These are phyloP conservation scores for Xylaria bambusicola DNA, from an alignment of 495 filamentous ascomycete genomes.

Conservation along the genomic window DNA sequence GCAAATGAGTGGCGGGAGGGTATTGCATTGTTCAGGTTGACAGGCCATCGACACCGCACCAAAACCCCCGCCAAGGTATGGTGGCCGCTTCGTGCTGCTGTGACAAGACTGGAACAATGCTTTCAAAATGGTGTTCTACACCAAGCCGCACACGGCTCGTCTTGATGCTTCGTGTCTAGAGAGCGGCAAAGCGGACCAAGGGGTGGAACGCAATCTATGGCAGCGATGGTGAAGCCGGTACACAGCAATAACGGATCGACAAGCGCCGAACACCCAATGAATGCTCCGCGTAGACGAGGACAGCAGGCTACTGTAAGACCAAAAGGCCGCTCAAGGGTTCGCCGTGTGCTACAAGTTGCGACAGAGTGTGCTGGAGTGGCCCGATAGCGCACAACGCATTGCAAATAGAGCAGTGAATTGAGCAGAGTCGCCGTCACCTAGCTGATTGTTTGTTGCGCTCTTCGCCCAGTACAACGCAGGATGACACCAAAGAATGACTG, in stretches of 20 bases:
- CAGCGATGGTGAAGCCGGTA: constrained; percentile 11
- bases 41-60: constrained; percentile 1
- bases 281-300: constrained; percentile 29
- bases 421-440: not conserved
- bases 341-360: constrained; percentile 24
- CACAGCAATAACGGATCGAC: constrained; percentile 17
- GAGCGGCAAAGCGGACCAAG: not conserved
- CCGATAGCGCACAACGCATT: not conserved
- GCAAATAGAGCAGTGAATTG: constrained; percentile 9
- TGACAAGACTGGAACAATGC: not conserved
- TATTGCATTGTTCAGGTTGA: not conserved
- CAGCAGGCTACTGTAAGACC: constrained; percentile 23
- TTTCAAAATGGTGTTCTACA: not conserved
- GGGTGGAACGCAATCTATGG: constrained; percentile 10
- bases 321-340: constrained; percentile 13
- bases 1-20: constrained; percentile 5
- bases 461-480: not conserved
- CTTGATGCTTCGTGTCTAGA: constrained; percentile 7
- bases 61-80: not conserved
- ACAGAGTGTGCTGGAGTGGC: constrained; percentile 13
- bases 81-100: not conserved
- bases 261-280: constrained; percentile 24
- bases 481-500: not conserved
- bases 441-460: constrained; percentile 3
- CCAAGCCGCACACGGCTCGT: constrained; percentile 6